phyloP scores from a whole-genome alignment of 768 basidiomycete species.

The Lentinula detonsa region DNA sequence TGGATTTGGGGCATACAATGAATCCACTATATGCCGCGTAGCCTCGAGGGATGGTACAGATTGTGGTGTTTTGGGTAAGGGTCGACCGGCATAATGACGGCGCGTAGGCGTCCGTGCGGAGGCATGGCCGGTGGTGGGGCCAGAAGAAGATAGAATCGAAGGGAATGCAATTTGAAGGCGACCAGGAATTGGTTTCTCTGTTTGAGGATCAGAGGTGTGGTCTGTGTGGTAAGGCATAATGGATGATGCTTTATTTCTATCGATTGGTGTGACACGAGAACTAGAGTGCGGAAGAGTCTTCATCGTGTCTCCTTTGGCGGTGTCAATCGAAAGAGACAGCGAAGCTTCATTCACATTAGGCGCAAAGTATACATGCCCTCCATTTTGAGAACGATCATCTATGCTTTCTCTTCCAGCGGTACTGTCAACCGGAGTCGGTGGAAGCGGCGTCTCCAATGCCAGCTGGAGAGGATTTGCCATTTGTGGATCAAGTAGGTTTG shows the following conservation, averaged over 20 bases:
- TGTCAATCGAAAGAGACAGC: neutral
- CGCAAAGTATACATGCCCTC: neutral
- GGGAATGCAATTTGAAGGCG: slow-evolving; percentile 8
- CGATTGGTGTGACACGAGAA: neutral
- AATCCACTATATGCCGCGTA: slow-evolving; percentile 23
- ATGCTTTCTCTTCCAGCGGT: neutral
- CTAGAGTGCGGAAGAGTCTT: neutral
- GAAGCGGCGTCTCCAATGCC: slow-evolving; percentile 31
- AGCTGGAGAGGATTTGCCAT: slow-evolving; percentile 17
- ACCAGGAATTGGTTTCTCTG: neutral
- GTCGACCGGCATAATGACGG: slow-evolving; percentile 50
- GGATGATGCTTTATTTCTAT: neutral
- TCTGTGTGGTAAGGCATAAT: neutral
- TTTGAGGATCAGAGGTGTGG: neutral
- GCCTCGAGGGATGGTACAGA: slow-evolving; percentile 4
- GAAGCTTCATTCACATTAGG: neutral
- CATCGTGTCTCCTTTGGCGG: neutral
- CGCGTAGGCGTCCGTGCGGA: slow-evolving; percentile 13
- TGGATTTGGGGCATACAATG: slow-evolving; percentile 25
- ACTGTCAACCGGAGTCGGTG: slow-evolving; percentile 25
- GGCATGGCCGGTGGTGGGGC: neutral
- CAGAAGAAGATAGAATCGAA: neutral
- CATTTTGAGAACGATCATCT: neutral
- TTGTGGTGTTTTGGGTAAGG: slow-evolving; percentile 44
- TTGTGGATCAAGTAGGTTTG: neutral